Conservation (phyloP, 192 early-diverging fungal genomes). For the Kickxella alabastrina region DNA sequence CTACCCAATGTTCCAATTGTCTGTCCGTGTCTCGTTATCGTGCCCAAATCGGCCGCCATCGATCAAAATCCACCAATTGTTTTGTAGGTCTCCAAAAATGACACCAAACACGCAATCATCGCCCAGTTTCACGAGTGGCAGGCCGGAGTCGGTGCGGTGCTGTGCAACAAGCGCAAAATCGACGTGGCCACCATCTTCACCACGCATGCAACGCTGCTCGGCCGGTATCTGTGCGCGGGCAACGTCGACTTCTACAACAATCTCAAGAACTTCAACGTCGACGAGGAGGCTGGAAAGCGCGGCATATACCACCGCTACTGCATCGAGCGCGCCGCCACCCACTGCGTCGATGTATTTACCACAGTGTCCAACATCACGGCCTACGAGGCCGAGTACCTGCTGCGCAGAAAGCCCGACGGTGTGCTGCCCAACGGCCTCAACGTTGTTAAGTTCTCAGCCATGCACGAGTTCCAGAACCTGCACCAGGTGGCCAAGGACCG, state of each 20-base stretch:
- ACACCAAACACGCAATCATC: slow-evolving; percentile 66
- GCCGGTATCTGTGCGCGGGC: slow-evolving; percentile 92
- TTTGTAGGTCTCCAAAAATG: slow-evolving; percentile 41
- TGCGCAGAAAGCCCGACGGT: slow-evolving; percentile 94
- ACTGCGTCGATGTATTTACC: slow-evolving; percentile 96
- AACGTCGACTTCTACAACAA: slow-evolving; percentile 98
- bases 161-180: slow-evolving; percentile 79
- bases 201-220: slow-evolving; percentile 91
- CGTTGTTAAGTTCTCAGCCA: slow-evolving; percentile 93
- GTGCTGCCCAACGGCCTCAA: slow-evolving; percentile 94
- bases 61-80: neutral
- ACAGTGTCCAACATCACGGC: slow-evolving; percentile 96
- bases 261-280: slow-evolving; percentile 85
- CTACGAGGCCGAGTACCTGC: slow-evolving; percentile 89
- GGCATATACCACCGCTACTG: slow-evolving; percentile 98
- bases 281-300: slow-evolving; percentile 92
- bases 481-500: slow-evolving; percentile 90
- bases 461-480: slow-evolving; percentile 98
- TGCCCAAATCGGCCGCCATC: too few relatives aligned
- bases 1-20: too few relatives aligned
- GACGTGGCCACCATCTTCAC: slow-evolving; percentile 95
- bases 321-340: slow-evolving; percentile 90
- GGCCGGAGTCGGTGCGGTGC: slow-evolving; percentile 82
- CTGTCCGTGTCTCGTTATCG: too few relatives aligned
- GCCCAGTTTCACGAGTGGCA: slow-evolving; percentile 99